Conservation (phyloP, 2,329 filamentous ascomycete genomes). For the Thielaviopsis populi region DNA sequence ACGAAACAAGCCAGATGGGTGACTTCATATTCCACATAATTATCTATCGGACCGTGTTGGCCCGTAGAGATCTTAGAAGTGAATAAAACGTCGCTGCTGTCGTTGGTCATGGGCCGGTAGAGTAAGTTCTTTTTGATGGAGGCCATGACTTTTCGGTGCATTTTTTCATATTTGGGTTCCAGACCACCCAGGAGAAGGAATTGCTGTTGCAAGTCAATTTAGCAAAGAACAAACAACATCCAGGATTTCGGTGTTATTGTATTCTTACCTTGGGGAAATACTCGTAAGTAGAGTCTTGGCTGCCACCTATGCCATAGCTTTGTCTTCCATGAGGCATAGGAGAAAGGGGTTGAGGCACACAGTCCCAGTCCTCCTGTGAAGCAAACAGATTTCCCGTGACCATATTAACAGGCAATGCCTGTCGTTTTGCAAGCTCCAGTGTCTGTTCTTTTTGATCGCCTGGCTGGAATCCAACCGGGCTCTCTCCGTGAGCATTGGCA, state of each 20-base stretch:
- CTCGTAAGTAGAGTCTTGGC: slow-evolving; percentile 56
- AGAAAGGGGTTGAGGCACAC: slow-evolving; percentile 44
- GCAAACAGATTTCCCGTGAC: background rate
- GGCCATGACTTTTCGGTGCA: slow-evolving; percentile 55
- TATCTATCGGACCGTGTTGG: slow-evolving; percentile 28
- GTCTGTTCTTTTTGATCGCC: background rate
- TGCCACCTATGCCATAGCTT: slow-evolving; percentile 45
- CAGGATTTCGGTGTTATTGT: background rate
- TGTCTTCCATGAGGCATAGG: slow-evolving; percentile 32
- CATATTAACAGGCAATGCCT: background rate
- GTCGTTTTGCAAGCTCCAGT: background rate
- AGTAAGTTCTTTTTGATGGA: slow-evolving; percentile 59
- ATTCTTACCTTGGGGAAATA: slow-evolving; percentile 46
- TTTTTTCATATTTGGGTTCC: slow-evolving; percentile 52
- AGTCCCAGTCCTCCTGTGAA: slow-evolving; percentile 25
- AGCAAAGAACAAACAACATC: slow-evolving; percentile 14
- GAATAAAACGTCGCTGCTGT: slow-evolving; percentile 52
- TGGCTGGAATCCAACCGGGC: slow-evolving; percentile 5
- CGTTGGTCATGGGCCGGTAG: slow-evolving; percentile 58
- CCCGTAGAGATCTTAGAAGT: slow-evolving; percentile 44
- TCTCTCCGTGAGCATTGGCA: background rate
- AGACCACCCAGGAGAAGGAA: slow-evolving; percentile 63
- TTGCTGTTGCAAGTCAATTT: slow-evolving; percentile 34
- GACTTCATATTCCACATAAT: slow-evolving; percentile 41
- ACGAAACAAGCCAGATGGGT: slow-evolving; percentile 53